A percentile compares a stretch with the other conserved stretches of the same genome.
These are phyloP conservation scores for Botryotinia globosa DNA, from an alignment of 2,329 filamentous ascomycete species.

Conservation along the genomic window DNA sequence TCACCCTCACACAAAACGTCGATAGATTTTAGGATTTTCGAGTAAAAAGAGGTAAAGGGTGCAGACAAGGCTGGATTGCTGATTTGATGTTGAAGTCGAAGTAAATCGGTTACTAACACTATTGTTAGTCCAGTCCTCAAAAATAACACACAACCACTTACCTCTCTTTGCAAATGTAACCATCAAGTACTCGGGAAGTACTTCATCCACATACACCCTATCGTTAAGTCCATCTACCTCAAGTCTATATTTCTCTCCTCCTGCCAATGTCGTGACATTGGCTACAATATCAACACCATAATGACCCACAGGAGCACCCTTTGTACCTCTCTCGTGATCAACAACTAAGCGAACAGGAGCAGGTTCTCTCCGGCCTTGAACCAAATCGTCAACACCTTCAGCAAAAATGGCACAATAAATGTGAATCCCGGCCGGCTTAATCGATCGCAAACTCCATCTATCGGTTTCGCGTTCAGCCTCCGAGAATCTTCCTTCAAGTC, in stretches of 20 bases:
- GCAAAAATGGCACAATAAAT: constrained; percentile 70
- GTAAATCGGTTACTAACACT: constrained; percentile 63
- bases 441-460: constrained; percentile 75
- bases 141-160: constrained; percentile 43
- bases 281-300: constrained; percentile 71
- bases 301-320: constrained; percentile 62
- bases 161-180: constrained; percentile 71
- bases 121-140: constrained; percentile 38
- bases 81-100: constrained; percentile 67
- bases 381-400: constrained; percentile 59
- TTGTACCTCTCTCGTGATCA: constrained; percentile 65
- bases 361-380: constrained; percentile 64
- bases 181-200: constrained; percentile 70
- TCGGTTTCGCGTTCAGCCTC: constrained; percentile 79
- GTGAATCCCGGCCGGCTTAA: constrained; percentile 58
- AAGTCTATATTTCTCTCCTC: constrained; percentile 54
- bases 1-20: constrained; percentile 60
- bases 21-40: constrained; percentile 70
- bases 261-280: constrained; percentile 53
- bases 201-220: constrained; percentile 68
- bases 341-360: constrained; percentile 71
- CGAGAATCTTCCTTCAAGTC: constrained; percentile 79
- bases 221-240: constrained; percentile 66
- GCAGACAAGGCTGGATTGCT: constrained; percentile 63
- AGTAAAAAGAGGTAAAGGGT: constrained; percentile 72